phyloP scores from a whole-genome alignment of 2,329 filamentous ascomycete genomes.

The Pestalotiopsis sp. region DNA sequence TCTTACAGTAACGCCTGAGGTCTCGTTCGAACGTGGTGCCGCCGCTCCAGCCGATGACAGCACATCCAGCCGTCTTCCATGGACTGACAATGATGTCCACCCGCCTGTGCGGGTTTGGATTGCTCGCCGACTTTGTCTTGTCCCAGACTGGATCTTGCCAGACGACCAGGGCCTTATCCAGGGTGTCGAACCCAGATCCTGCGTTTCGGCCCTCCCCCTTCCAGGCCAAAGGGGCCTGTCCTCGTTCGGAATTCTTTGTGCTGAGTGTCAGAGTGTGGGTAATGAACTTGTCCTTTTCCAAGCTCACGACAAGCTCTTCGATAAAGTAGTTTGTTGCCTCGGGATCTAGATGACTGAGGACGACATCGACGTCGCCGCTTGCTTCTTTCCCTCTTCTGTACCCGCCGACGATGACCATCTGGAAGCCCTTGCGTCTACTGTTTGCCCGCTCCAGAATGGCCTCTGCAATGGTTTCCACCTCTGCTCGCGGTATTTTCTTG shows the following conservation, averaged over 20 bases:
- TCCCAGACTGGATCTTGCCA: slow-evolving; percentile 74
- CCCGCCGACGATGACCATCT: slow-evolving; percentile 72
- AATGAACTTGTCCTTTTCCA: slow-evolving; percentile 72
- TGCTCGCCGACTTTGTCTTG: slow-evolving; percentile 49
- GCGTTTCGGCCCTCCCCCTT: slow-evolving; percentile 45
- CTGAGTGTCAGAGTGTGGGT: slow-evolving; percentile 80
- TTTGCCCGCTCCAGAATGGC: slow-evolving; percentile 70
- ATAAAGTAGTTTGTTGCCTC: slow-evolving; percentile 70
- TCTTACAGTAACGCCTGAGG: slow-evolving; percentile 77
- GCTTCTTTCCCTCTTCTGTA: slow-evolving; percentile 77
- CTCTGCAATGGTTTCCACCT: slow-evolving; percentile 71
- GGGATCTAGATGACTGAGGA: slow-evolving; percentile 79
- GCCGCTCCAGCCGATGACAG: slow-evolving; percentile 84
- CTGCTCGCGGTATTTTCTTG: slow-evolving; percentile 68
- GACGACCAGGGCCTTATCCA: slow-evolving; percentile 91
- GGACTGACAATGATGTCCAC: slow-evolving; percentile 92
- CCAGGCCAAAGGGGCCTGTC: slow-evolving; percentile 62
- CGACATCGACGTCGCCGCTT: slow-evolving; percentile 82
- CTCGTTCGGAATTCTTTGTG: slow-evolving; percentile 70
- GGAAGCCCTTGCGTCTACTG: slow-evolving; percentile 55
- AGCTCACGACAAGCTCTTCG: slow-evolving; percentile 66
- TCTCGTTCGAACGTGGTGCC: slow-evolving; percentile 91
- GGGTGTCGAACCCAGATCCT: slow-evolving; percentile 75
- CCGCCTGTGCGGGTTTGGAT: slow-evolving; percentile 76
- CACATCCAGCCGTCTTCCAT: slow-evolving; percentile 88